Evolutionary conservation across 2,329 filamentous ascomycete species (phyloP).

Genomic region (Hymenoscyphus fructigenus): DNA sequence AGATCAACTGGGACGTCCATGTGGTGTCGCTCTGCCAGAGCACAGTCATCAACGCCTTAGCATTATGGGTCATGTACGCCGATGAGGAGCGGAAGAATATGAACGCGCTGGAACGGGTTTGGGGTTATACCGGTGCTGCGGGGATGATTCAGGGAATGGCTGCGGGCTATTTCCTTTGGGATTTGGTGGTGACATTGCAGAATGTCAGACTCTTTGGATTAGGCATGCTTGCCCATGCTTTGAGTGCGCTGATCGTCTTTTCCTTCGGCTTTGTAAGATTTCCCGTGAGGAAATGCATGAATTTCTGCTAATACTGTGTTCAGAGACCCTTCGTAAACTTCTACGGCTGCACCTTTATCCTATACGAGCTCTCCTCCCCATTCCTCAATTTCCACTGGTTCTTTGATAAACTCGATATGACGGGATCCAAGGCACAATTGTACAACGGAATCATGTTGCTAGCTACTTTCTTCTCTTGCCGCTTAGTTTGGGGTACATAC

Average conservation of each 20-base stretch:
- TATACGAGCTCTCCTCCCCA: slow-evolving; percentile 83
- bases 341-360: slow-evolving; percentile 77
- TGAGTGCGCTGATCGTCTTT: slow-evolving; percentile 72
- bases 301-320: slow-evolving; percentile 16
- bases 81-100: slow-evolving; percentile 69
- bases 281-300: not conserved
- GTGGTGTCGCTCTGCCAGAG: slow-evolving; percentile 82
- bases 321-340: slow-evolving; percentile 83
- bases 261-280: slow-evolving; percentile 73
- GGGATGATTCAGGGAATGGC: slow-evolving; percentile 76
- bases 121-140: slow-evolving; percentile 71
- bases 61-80: slow-evolving; percentile 69
- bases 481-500: slow-evolving; percentile 75
- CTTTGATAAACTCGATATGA: slow-evolving; percentile 81
- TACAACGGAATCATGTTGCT: slow-evolving; percentile 76
- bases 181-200: slow-evolving; percentile 66
- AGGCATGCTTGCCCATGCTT: slow-evolving; percentile 68
- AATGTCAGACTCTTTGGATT: slow-evolving; percentile 65
- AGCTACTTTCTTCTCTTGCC: slow-evolving; percentile 71
- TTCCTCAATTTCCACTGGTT: slow-evolving; percentile 93
- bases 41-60: slow-evolving; percentile 66
- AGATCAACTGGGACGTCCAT: slow-evolving; percentile 81
- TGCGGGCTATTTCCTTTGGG: slow-evolving; percentile 82
- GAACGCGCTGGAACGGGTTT: slow-evolving; percentile 67
- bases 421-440: slow-evolving; percentile 70